A percentile compares a stretch with the other conserved stretches of the same genome.
phyloP scores from a whole-genome alignment of 352 stramenopile species.

The Achlya hypogyna region DNA sequence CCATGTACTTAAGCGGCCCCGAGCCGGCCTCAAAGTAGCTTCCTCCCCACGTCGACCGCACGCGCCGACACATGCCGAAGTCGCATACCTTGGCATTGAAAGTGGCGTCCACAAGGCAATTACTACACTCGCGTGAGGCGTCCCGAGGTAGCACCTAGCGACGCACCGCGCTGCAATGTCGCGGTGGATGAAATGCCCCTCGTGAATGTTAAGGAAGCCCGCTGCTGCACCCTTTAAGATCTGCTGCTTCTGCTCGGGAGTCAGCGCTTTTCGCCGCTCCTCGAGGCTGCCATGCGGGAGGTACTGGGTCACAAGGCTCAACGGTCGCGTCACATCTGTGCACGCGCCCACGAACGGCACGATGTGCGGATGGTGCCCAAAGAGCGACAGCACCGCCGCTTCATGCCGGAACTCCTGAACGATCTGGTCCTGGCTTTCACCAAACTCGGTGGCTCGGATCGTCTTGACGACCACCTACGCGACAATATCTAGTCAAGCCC shows the following conservation, averaged over 20 bases:
- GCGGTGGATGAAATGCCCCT: slow-evolving; percentile 76
- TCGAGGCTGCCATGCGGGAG: slow-evolving; percentile 62
- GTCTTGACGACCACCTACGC: slow-evolving; percentile 64
- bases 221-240: slow-evolving; percentile 69
- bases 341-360: slow-evolving; percentile 74
- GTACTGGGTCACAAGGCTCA: slow-evolving; percentile 66
- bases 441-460: slow-evolving; percentile 62
- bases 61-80: slow-evolving; percentile 64
- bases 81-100: slow-evolving; percentile 64
- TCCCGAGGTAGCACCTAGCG: neutral
- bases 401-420: slow-evolving; percentile 77
- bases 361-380: slow-evolving; percentile 71
- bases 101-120: slow-evolving; percentile 62
- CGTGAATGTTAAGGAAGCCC: slow-evolving; percentile 72
- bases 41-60: slow-evolving; percentile 37
- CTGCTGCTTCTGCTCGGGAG: slow-evolving; percentile 35
- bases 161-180: slow-evolving; percentile 49
- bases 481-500: neutral
- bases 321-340: slow-evolving; percentile 51
- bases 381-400: slow-evolving; percentile 69
- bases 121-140: slow-evolving; percentile 33
- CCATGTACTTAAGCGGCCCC: slow-evolving; percentile 78
- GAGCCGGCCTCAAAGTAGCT: slow-evolving; percentile 55
- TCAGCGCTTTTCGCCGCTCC: slow-evolving; percentile 42
- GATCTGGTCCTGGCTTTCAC: slow-evolving; percentile 62